Evolutionary conservation across 2,329 filamentous ascomycete species (phyloP), one percentile per base, ranked within the genome.

Genomic region (Colletotrichum spinosum): DNA sequence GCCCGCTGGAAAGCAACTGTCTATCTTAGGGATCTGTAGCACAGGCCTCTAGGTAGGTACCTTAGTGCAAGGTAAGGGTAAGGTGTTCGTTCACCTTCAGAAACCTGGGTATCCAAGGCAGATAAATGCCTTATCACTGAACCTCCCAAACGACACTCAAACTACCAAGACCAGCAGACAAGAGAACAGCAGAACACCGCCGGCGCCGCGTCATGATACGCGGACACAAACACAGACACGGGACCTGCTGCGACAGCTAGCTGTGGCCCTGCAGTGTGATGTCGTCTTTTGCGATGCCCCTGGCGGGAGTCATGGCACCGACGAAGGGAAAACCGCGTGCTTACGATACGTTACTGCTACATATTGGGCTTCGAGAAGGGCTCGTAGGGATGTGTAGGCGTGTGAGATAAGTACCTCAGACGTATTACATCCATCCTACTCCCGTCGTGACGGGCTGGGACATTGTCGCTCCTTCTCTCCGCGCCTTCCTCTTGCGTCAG

Each of bases 231-330:
- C 35, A 58, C 54, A 46, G 34, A 52, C 53, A 62, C 46, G 46
- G 46, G 39, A 57, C 53, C 53, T 62, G 53, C 46, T 62, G 60
- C 53, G 60, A 41, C 60, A 41, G 25, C 25, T 25, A 25, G 25
- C 25, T 25, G 25, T 25, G 25, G 25, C 25, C 4, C 25, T 25
- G 39, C 45, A 50, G 33, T 50, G 53, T 50, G 38, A 52, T 61
- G 58, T 33, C 13, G 15, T 39, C n/a, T 9, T n/a, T n/a, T 8
- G 44, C 11, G 25, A 8, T 7, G 15, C 42, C 42, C 15, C 42
- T 44, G 42, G 15, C 42, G 42, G 12, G 15, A n/a, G 42, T 44
- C 42, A 13, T 44, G 42, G 42, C 44, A 15, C 44, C 37, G 12
- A 33, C 34, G 11, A 35, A 45, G 11, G 37, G 37, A 52, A 25